Base-by-base conservation (phyloP, 2,329 filamentous ascomycete species). In the Neonectria sp. region DNA sequence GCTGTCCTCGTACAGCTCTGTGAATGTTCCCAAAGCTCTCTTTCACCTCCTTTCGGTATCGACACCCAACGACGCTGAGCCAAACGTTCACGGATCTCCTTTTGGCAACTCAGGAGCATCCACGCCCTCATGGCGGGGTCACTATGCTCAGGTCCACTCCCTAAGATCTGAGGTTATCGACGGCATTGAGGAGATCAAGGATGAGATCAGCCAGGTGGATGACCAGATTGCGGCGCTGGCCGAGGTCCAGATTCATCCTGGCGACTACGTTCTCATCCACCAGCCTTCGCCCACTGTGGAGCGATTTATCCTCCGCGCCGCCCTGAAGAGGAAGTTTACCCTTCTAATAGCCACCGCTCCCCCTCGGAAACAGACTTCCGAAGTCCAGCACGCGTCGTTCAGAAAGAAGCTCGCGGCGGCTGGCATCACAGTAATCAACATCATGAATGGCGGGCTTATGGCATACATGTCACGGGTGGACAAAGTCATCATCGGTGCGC, bases 401-500 rank as follows among this genome's bases (percentile, higher is more conserved):
- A 89, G 90, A 53, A 97, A 96, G 81, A 91, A 94, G 55, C 86
- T 98, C 67, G 90, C 89, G 5, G 88, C 91, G 1, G 89, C 91
- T 40, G 95, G 95, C 29, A 93, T 97, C 62, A 92, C 90, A 1
- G 92, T 97, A 48, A 93, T 98, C 73, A 88, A 93, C 67, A 91
- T 98, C 62, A 91, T 94, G 49, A 95, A 97, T 80, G 92, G 91
- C 8, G 93, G 94, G 11, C 88, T 97, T 60, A 97, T 95, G 83
- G 95, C 95, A 1, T 93, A 98, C 76, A 98, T 99, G 93, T 93
- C 95, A 9, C 91, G 93, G 67, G 94, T 98, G 74, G 97, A 95
- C 86, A 98, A 98, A 83, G 95, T 99, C 68, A 93, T 99, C 55
- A 86, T 99, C 7, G 92, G 93, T 13, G 95, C 95, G 6, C 92